These are phyloP conservation scores for Pleurotus pulmonarius DNA, from an alignment of 768 basidiomycete species.

Conservation along the genomic window DNA sequence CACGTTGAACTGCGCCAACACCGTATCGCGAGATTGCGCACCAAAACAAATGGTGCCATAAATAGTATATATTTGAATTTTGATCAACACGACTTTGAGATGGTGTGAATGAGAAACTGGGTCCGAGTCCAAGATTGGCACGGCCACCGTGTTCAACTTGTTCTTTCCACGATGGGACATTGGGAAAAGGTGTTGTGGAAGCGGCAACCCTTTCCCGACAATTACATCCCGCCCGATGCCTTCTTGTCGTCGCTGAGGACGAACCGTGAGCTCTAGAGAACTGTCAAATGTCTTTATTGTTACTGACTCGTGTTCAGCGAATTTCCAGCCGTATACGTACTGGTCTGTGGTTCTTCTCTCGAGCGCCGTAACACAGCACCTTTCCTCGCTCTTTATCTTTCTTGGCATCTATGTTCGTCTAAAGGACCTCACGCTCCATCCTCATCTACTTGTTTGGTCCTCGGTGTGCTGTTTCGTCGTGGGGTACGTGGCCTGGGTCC, in stretches of 20 bases:
- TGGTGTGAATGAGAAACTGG: too few relatives aligned
- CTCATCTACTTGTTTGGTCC: slow-evolving; percentile 63
- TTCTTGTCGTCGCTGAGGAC: slow-evolving; percentile 77
- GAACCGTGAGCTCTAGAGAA: slow-evolving; percentile 60
- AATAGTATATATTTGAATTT: too few relatives aligned
- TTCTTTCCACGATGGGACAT: slow-evolving; percentile 3
- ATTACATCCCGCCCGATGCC: slow-evolving; percentile 69
- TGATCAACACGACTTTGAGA: too few relatives aligned
- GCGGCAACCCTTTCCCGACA: slow-evolving; percentile 72
- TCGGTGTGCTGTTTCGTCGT: slow-evolving; percentile 56
- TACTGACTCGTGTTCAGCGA: slow-evolving; percentile 43
- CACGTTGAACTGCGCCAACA: neutral
- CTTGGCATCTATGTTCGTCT: slow-evolving; percentile 75
- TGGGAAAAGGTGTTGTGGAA: slow-evolving; percentile 86
- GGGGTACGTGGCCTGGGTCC: slow-evolving; percentile 64
- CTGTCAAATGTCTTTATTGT: neutral
- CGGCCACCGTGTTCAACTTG: too few relatives aligned
- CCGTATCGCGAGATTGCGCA: neutral
- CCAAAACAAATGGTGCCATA: neutral
- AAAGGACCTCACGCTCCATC: slow-evolving; percentile 59
- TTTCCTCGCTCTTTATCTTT: slow-evolving; percentile 79
- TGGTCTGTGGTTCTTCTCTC: slow-evolving; percentile 66
- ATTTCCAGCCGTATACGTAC: slow-evolving; percentile 78
- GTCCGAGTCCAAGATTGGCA: too few relatives aligned
- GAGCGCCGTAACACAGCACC: slow-evolving; percentile 80